Evolutionary conservation across 2,329 filamentous ascomycete genomes (phyloP).

Genomic region (Bipolaris bicolor): DNA sequence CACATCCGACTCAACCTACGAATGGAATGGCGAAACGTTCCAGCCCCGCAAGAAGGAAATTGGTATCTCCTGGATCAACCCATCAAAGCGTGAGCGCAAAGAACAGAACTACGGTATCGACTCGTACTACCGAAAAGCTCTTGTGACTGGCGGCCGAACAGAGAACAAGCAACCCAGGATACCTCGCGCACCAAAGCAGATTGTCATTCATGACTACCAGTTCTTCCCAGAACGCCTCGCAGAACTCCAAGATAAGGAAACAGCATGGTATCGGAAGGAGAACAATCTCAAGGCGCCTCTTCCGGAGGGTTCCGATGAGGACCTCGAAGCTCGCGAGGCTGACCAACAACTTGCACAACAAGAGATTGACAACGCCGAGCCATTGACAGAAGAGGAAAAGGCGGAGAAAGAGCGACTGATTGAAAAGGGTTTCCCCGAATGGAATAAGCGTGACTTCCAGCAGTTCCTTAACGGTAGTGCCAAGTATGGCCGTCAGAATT

Average conservation of each 20-base stretch:
- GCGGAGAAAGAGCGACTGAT: conserved; percentile 84
- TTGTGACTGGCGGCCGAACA: conserved; percentile 78
- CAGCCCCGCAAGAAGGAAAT: conserved; percentile 84
- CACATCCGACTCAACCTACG: conserved; percentile 94
- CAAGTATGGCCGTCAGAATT: conserved; percentile 87
- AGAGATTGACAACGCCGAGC: conserved; percentile 89
- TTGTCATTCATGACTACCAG: conserved; percentile 92
- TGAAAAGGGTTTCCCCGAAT: conserved; percentile 84
- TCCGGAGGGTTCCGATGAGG: conserved; percentile 87
- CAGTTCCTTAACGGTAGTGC: conserved; percentile 96
- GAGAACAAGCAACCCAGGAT: conserved; percentile 92
- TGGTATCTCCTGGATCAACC: conserved; percentile 95
- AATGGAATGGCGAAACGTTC: conserved; percentile 98
- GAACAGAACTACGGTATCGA: conserved; percentile 98
- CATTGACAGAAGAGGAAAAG: conserved; percentile 87
- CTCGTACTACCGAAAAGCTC: conserved; percentile 93
- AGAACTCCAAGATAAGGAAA: conserved; percentile 94
- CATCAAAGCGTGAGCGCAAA: conserved; percentile 96
- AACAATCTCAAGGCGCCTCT: conserved; percentile 93
- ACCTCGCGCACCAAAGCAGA: conserved; percentile 92
- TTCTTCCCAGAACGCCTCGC: conserved; percentile 87
- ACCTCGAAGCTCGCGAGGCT: conserved; percentile 81
- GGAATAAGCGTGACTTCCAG: conserved; percentile 98
- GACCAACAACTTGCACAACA: conserved; percentile 87
- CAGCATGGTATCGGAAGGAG: conserved; percentile 92